Conservation (phyloP, 1,284 basidiomycete genomes). For the Leccinum pachyderme region DNA sequence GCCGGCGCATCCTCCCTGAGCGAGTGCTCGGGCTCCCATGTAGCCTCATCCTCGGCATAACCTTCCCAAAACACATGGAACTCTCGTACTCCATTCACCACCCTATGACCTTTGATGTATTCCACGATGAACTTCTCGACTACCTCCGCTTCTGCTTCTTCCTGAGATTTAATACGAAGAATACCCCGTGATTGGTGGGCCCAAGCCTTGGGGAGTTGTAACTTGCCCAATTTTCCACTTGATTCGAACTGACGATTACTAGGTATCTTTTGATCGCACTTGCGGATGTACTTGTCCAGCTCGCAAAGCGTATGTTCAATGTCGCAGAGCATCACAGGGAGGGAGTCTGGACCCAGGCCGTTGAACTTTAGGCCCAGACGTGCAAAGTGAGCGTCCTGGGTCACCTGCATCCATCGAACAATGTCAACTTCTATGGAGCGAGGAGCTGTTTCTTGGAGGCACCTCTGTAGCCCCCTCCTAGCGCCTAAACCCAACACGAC, state of each 20-base stretch:
- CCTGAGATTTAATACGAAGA: slow-evolving; percentile 38
- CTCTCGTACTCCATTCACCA: slow-evolving; percentile 34
- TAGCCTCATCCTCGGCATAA: slow-evolving; percentile 53
- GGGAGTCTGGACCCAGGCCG: slow-evolving; percentile 43
- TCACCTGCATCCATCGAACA: slow-evolving; percentile 55
- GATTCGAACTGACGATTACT: slow-evolving; percentile 32
- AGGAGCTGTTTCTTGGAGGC: slow-evolving; percentile 32
- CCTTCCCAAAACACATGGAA: slow-evolving; percentile 63
- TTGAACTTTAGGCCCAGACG: slow-evolving; percentile 49
- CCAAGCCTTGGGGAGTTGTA: slow-evolving; percentile 54
- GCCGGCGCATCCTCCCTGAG: slow-evolving; percentile 47
- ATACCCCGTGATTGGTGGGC: slow-evolving; percentile 37
- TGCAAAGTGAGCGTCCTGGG: slow-evolving; percentile 52
- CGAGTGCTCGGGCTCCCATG: slow-evolving; percentile 56
- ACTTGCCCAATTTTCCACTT: slow-evolving; percentile 27
- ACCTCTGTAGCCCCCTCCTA: slow-evolving; percentile 46
- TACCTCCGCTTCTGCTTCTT: slow-evolving; percentile 38
- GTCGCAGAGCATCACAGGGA: slow-evolving; percentile 54
- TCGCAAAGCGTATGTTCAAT: slow-evolving; percentile 70
- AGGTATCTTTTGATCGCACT: slow-evolving; percentile 19
- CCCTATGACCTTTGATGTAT: slow-evolving; percentile 33
- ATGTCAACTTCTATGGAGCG: slow-evolving; percentile 45
- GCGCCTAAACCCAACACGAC: slow-evolving; percentile 61
- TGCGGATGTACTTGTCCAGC: slow-evolving; percentile 63
- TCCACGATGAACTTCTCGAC: slow-evolving; percentile 39